phyloP scores from a whole-genome alignment of 306 rosid species.

The Trichosanthes cucumerina region DNA sequence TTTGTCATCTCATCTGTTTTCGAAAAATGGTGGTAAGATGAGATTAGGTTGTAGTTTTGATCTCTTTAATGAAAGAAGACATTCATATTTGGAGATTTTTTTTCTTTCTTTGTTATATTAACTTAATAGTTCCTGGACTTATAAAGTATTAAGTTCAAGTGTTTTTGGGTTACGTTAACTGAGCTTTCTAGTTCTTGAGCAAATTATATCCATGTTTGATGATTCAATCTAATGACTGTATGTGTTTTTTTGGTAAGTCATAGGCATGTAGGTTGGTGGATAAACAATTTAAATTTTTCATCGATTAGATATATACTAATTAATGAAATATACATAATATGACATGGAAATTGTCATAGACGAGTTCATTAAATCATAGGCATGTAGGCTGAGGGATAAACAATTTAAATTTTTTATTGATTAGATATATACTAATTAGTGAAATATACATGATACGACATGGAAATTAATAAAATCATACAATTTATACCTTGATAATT shows the following conservation, averaged over 20 bases:
- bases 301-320: too few relatives aligned
- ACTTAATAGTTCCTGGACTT: background rate
- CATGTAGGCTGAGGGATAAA: background rate
- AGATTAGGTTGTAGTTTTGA: background rate
- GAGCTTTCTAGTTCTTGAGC: background rate
- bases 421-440: too few relatives aligned
- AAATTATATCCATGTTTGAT: background rate
- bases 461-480: too few relatives aligned
- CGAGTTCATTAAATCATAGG: background rate
- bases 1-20: background rate
- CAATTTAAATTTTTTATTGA: too few relatives aligned
- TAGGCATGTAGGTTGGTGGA: background rate
- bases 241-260: background rate
- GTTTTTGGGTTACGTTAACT: background rate
- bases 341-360: too few relatives aligned
- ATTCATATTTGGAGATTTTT: background rate
- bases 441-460: too few relatives aligned
- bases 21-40: background rate
- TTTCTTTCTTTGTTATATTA: background rate
- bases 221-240: background rate
- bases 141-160: background rate
- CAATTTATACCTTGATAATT: too few relatives aligned
- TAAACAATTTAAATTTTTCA: too few relatives aligned
- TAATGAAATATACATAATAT: too few relatives aligned
- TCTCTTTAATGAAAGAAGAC: constrained; percentile 5